Conservation (phyloP, 2,329 filamentous ascomycete species). For the Dactylellina drechsleri region DNA sequence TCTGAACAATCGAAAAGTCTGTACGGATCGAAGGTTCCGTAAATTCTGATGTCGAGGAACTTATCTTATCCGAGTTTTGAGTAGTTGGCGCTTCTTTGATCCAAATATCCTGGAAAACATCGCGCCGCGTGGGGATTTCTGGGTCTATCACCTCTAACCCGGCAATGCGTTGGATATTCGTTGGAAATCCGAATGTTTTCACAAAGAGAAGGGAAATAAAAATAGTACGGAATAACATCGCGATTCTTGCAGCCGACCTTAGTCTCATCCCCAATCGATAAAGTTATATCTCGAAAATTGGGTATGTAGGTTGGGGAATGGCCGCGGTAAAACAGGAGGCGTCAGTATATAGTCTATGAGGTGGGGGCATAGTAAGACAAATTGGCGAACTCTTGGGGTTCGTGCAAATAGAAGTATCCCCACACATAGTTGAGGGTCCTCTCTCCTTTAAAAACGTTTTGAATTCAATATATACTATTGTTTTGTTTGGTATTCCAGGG, state of each 20-base stretch:
- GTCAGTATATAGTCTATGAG: too few relatives aligned
- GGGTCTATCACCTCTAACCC: not conserved
- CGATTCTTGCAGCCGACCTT: too few relatives aligned
- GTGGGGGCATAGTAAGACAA: too few relatives aligned
- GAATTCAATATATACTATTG: too few relatives aligned
- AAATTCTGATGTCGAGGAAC: not conserved
- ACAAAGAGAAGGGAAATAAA: slow-evolving; percentile 3
- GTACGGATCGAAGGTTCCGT: not conserved
- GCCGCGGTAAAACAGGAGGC: too few relatives aligned
- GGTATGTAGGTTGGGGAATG: too few relatives aligned
- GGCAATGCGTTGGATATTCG: slow-evolving; percentile 10
- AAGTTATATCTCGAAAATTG: not conserved
- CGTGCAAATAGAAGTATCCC: too few relatives aligned
- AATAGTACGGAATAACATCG: slow-evolving; percentile 14
- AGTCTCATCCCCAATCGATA: not conserved
- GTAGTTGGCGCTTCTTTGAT: not conserved
- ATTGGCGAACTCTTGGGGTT: too few relatives aligned
- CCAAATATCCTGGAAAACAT: not conserved
- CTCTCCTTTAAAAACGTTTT: too few relatives aligned
- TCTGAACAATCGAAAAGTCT: slow-evolving; percentile 6
- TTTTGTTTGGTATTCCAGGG: too few relatives aligned
- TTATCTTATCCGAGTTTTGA: not conserved
- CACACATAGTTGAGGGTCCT: too few relatives aligned
- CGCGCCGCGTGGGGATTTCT: not conserved
- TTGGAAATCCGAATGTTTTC: slow-evolving; percentile 17